Evolutionary conservation across 202 grass and related monocot genomes (phyloP), one percentile per base, ranked within the genome.

Genomic region (Saccharum hybrid): DNA sequence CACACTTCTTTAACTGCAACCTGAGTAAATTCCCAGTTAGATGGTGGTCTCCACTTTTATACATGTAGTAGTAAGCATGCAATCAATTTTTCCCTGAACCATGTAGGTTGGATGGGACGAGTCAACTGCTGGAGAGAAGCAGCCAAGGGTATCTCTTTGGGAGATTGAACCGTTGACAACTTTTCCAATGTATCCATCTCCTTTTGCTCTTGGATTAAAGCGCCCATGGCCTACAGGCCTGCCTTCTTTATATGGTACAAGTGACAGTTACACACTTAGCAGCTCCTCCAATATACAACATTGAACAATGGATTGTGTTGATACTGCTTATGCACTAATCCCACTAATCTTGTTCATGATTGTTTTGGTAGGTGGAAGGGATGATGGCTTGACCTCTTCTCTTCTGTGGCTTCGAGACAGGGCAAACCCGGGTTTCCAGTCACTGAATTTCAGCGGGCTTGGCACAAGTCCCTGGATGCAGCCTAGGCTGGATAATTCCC

Each of bases 31-130:
- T 43, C 81, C 9, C 2, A 71, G 4, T 64, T 71, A 51, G 14
- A 71, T 81, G 34, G 8, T 18, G 36, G 81, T 22, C 79, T 61
- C 41, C 28, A 74, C 48, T 83, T 54, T n/a, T n/a, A 70, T 65
- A 54, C 11, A 26, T 43, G 48, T 73, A 68, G 34, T 68, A 57
- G 28, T 69, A 71, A 82, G 74, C 18, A 31, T 75, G 41, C n/a
- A 34, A n/a, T 74, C 34, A 41, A 51, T 21, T 2, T 91, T 86
- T 82, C 30, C 22, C 81, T 86, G 22, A 83, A 75, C 42, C 18
- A 74, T 91, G 63, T 73, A 99, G 96, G 93, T 99, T 77, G 96
- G 96, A 71, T 99, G 96, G 96, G 96, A 99, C 49, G 96, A 99
- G 66, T 99, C 93, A 66, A 99, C 93, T 74, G 86, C 93, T 74